Evolutionary conservation across 768 basidiomycete species (phyloP), one percentile per base, ranked within the genome.

Genomic region (Panaeolus papilionaceus): DNA sequence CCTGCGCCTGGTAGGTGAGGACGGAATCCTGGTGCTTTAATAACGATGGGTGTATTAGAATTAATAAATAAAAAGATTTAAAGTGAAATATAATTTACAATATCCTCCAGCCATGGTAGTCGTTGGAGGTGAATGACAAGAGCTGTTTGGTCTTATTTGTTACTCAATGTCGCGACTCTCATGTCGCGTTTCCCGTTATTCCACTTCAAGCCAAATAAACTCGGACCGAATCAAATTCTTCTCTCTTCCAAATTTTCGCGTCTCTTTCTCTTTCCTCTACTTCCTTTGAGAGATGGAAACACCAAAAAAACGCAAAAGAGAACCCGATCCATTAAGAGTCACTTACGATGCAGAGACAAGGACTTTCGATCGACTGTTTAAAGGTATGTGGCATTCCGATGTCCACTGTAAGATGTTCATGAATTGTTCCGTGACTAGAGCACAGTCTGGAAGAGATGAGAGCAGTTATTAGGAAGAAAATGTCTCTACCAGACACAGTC

Each of bases 1-100:
- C 84, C 87, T 73, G 88, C 84, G 12, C 91, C 88, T 9, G 95
- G 93, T 37, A 95, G 84, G 76, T 95, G 95, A 44, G 95, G 95
- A 78, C 95, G 86, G 74, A 97, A 97, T 71, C 95, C 96, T 80
- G 90, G 79, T 72, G 84, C 90, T 89, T 66, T 20, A 73, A 11
- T 38, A 28, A n/a, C 49, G 47, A 11, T 66, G 44, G 70, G 28
- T 49, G 64, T 58, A 26, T 63, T 54, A 66, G 61, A 58, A 54
- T 63, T 37, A 67, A 69, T 38, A 8, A 16, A 65, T 54, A 58
- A 45, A 51, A 16, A 44, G 14, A 51, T 39, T 61, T 10, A 23
- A 49, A 51, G 42, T 37, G 64, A 61, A 45, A 64, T 58, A 62
- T 44, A 68, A 70, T 74, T 67, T 72, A 81, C 80, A 76, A 75